Evolutionary conservation across 1,284 basidiomycete species (phyloP).

Genomic region (Xerocomus nothofagi): DNA sequence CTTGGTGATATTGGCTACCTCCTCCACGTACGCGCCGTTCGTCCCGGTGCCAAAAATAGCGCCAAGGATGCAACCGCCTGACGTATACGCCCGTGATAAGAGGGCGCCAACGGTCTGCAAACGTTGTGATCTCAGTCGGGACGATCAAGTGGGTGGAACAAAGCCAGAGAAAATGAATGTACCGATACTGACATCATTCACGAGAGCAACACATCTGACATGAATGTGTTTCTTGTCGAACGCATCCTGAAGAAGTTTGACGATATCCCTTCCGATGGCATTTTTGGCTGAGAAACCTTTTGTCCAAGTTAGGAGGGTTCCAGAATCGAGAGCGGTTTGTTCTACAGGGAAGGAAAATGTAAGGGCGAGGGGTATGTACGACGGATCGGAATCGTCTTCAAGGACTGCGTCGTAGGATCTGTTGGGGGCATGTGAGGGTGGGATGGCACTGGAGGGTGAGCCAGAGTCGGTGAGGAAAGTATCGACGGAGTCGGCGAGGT

Average conservation of each 20-base stretch:
- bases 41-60: conserved; percentile 98
- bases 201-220: conserved; percentile 91
- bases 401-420: conserved; percentile 25
- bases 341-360: conserved; percentile 98
- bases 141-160: conserved; percentile 7
- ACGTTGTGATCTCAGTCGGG: conserved; percentile 6
- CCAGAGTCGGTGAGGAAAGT: conserved; percentile 79
- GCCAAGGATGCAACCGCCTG: conserved; percentile 86
- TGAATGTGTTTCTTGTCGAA: conserved; percentile 93
- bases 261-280: conserved; percentile 91
- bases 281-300: conserved; percentile 93
- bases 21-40: conserved; percentile 95
- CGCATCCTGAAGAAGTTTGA: conserved; percentile 89
- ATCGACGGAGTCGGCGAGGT: conserved; percentile 95
- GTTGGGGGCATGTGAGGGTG: conserved; percentile 39
- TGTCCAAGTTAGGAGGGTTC: conserved; percentile 95
- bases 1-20: conserved; percentile 83
- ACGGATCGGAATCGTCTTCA: conserved; percentile 43
- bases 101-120: conserved; percentile 90
- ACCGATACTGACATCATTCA: conserved; percentile 81
- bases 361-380: conserved; percentile 76
- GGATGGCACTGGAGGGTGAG: conserved; percentile 44
- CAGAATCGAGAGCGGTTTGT: conserved; percentile 89
- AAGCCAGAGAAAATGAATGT: too few species aligned
- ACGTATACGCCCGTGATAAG: conserved; percentile 88